Evolutionary conservation across 139 green algal genomes (phyloP), one percentile per base, ranked within the genome.

Genomic region (Mesotaenium endlicherianum): DNA sequence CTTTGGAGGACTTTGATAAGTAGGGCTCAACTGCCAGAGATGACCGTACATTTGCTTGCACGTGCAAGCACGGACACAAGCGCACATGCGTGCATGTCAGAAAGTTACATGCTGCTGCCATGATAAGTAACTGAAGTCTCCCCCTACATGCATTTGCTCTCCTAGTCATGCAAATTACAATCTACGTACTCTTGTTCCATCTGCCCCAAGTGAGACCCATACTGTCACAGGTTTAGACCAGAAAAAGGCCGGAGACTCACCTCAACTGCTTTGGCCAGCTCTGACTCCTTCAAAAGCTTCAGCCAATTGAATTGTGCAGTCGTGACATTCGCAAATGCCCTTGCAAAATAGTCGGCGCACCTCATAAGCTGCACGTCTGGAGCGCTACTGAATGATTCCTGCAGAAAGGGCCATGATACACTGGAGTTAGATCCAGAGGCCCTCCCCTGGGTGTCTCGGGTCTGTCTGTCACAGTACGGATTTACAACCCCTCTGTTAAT

Each of bases 341-440:
- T 41, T 14, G 47, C 80, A n/a, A 86, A 86, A 34, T 85, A 86
- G 41, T 86, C 80, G 43, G 70, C 74, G 41, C 80, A 86, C 3
- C 80, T 41, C 70, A 86, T 81, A 30, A 86, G 57, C 57, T 81
- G 80, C 45, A 86, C 50, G 20, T 80, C 68, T 5, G 67, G 67
- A 26, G 42, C 34, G 47, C 36, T 41, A n/a, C 39, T 67, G 41
- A 85, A 85, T 0, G 78, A 85, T n/a, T 78, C 64, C 78, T 85
- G 78, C 34, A 82, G 26, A 42, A 0, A 82, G 8, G 38, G 38
- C 36, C 8, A 74, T 74, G 60, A 74, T 6, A 74, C 47, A 26
- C 11, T 57, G 47, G 31, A 38, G 31, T 50, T 26, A 64, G 34
- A 58, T 41, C 42, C n/a, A 77, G 43, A 53, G 3, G 17, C 16